These are phyloP conservation scores for Hypoxylon sp. DNA, from an alignment of 2,329 filamentous ascomycete species.

Conservation along the genomic window DNA sequence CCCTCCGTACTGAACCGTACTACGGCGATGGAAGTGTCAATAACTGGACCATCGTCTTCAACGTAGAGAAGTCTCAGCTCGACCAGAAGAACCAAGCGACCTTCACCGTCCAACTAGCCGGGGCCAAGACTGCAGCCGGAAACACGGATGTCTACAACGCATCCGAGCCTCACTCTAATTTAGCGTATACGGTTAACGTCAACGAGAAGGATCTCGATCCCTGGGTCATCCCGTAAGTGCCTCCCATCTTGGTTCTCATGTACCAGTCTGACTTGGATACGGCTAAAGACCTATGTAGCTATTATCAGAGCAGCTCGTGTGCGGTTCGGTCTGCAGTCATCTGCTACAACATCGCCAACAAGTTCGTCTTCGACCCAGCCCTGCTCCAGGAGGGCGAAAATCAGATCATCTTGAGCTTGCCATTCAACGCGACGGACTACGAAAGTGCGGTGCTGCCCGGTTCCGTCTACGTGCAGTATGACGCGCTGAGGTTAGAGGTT, in stretches of 20 bases:
- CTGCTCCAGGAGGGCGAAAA: constrained; percentile 65
- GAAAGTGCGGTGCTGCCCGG: constrained; percentile 67
- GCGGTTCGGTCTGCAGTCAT: constrained; percentile 69
- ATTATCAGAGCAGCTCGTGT: constrained; percentile 69
- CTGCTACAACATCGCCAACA: constrained; percentile 71
- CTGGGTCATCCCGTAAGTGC: constrained; percentile 65
- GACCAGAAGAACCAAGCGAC: constrained; percentile 61
- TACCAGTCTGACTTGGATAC: constrained; percentile 1
- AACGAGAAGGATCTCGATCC: constrained; percentile 59
- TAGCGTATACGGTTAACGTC: constrained; percentile 60
- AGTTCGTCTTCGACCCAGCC: constrained; percentile 66
- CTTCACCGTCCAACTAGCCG: constrained; percentile 72
- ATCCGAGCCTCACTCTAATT: constrained; percentile 63
- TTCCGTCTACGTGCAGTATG: constrained; percentile 73
- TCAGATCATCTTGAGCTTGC: constrained; percentile 67
- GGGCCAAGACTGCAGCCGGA: constrained; percentile 66
- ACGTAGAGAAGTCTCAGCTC: constrained; percentile 58
- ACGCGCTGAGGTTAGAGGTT: constrained; percentile 71
- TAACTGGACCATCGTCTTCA: constrained; percentile 70
- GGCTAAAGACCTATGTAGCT: constrained; percentile 45
- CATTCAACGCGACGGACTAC: constrained; percentile 68
- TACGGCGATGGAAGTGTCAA: constrained; percentile 60
- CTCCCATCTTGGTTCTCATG: not conserved
- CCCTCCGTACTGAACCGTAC: constrained; percentile 56
- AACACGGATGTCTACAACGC: constrained; percentile 71